These are phyloP conservation scores for Vinca minor DNA, from an alignment of 257 asterid genomes.

Conservation along the genomic window DNA sequence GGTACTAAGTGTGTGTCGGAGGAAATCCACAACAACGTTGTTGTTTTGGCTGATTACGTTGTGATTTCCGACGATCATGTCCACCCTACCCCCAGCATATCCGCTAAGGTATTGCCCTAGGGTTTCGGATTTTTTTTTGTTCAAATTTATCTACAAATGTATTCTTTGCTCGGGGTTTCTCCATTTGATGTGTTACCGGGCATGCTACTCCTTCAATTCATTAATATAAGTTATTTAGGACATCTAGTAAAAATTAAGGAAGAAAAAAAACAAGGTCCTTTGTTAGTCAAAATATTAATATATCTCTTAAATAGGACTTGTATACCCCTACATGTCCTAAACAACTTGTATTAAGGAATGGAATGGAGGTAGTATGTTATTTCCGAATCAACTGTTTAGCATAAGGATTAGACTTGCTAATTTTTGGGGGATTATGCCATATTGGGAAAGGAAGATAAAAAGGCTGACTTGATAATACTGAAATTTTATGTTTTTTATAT, in stretches of 20 bases:
- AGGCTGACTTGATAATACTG: not conserved
- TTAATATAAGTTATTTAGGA: too few species aligned
- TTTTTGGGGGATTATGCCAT: not conserved
- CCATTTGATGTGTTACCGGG: not conserved
- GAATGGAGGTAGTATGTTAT: too few species aligned
- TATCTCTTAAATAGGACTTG: too few species aligned
- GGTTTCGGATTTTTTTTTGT: slow-evolving; percentile 2
- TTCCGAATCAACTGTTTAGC: not conserved
- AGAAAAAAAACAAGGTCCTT: too few species aligned
- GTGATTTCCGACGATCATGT: slow-evolving; percentile 62
- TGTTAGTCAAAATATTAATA: too few species aligned
- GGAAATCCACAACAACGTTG: slow-evolving; percentile 75
- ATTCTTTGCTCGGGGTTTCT: not conserved
- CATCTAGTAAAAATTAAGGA: too few species aligned
- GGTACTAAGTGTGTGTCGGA: slow-evolving; percentile 88
- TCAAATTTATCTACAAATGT: too few species aligned
- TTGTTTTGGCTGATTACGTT: slow-evolving; percentile 77
- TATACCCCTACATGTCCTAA: too few species aligned
- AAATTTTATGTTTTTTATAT: too few species aligned
- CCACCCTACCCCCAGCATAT: slow-evolving; percentile 55
- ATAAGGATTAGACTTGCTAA: too few species aligned
- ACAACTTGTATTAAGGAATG: too few species aligned
- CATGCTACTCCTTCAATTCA: too few species aligned
- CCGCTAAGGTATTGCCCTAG: slow-evolving; percentile 50
- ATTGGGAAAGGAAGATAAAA: not conserved